phyloP scores from a whole-genome alignment of 2,329 filamentous ascomycete genomes.

The Nannizzia gypsea region DNA sequence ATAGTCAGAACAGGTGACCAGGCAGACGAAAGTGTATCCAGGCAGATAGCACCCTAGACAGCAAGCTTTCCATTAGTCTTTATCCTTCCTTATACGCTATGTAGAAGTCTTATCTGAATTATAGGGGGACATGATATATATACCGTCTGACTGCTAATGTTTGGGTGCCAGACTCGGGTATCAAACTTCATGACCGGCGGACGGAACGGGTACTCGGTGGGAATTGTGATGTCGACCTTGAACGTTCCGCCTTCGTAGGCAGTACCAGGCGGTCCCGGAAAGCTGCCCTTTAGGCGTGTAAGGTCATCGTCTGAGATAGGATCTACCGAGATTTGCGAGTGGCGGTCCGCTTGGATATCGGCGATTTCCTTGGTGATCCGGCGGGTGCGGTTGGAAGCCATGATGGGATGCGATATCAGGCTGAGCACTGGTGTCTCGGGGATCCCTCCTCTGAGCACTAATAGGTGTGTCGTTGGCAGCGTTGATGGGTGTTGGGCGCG shows the following conservation, averaged over 20 bases:
- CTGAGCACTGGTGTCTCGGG: neutral
- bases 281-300: slow-evolving; percentile 69
- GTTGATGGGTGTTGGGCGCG: neutral
- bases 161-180: slow-evolving; percentile 95
- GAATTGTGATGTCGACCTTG: slow-evolving; percentile 74
- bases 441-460: neutral
- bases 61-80: neutral
- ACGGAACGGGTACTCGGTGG: slow-evolving; percentile 82
- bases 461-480: neutral
- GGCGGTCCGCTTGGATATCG: slow-evolving; percentile 49
- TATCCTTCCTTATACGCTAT: no score
- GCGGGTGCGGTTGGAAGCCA: slow-evolving; percentile 47
- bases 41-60: slow-evolving; percentile 78
- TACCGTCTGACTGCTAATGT: slow-evolving; percentile 88
- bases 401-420: slow-evolving; percentile 18
- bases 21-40: slow-evolving; percentile 76
- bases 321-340: slow-evolving; percentile 63
- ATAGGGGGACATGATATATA: neutral
- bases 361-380: slow-evolving; percentile 42
- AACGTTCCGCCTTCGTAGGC: slow-evolving; percentile 83
- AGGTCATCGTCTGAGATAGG: slow-evolving; percentile 56
- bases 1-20: slow-evolving; percentile 97
- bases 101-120: neutral
- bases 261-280: slow-evolving; percentile 79
- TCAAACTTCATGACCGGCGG: slow-evolving; percentile 83